A percentile compares a stretch with the other conserved stretches of the same genome.
Conservation (phyloP, 2,329 filamentous ascomycete species). For the Fusarium piperis region DNA sequence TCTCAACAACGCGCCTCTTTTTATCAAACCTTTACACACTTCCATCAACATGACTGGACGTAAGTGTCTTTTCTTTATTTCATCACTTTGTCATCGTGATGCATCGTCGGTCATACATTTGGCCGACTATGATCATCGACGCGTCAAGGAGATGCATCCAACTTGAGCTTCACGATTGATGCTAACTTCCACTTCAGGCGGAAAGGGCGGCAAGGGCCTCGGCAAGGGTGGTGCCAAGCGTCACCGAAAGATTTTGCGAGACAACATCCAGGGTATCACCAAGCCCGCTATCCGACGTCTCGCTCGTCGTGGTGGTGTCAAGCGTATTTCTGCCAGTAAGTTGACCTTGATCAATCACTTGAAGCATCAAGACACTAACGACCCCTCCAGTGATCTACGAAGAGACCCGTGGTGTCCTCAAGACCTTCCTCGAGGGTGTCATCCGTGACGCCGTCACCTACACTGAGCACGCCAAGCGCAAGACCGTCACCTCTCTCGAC, state of each 20-base stretch:
- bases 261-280: slow-evolving; percentile 99
- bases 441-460: slow-evolving; percentile 82
- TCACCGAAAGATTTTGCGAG: slow-evolving; percentile 98
- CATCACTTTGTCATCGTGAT: neutral
- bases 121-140: neutral
- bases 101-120: neutral
- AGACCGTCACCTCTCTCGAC: slow-evolving; percentile 78
- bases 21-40: slow-evolving; percentile 38
- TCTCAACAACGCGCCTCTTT: slow-evolving; percentile 42
- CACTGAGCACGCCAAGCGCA: slow-evolving; percentile 83
- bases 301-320: slow-evolving; percentile 98
- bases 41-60: slow-evolving; percentile 72
- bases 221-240: slow-evolving; percentile 99
- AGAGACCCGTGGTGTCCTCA: slow-evolving; percentile 80
- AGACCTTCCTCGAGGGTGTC: slow-evolving; percentile 81
- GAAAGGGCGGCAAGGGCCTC: slow-evolving; percentile 97
- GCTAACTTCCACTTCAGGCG: slow-evolving; percentile 71
- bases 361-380: slow-evolving; percentile 19
- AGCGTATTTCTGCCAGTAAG: slow-evolving; percentile 97
- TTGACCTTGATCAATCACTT: slow-evolving; percentile 38
- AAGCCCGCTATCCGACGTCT: slow-evolving; percentile 99
- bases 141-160: neutral
- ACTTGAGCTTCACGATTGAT: slow-evolving; percentile 27
- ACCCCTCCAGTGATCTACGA: slow-evolving; percentile 72
- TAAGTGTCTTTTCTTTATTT: slow-evolving; percentile 58